A percentile compares a stretch with the other conserved stretches of the same genome.
Evolutionary conservation across 225 moss, liverwort and hornwort species (phyloP).

Genomic region (Asterella californica): DNA sequence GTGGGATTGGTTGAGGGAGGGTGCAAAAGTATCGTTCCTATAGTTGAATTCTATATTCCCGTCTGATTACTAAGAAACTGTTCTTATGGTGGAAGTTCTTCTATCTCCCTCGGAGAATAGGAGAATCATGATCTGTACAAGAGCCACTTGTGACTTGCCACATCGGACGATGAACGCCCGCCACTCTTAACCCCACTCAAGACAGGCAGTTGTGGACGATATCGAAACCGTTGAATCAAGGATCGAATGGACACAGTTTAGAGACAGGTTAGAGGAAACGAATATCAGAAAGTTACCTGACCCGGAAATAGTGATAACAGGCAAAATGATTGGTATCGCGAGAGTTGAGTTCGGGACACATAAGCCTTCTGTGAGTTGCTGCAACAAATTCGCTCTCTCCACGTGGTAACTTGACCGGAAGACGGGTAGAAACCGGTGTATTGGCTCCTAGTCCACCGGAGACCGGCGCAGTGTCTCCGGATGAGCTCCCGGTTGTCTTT

Average conservation of each 20-base stretch:
- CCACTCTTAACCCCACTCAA: neutral
- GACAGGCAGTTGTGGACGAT: neutral
- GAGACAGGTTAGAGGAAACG: neutral
- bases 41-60: too few species aligned
- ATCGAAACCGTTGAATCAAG: neutral
- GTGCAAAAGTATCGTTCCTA: neutral
- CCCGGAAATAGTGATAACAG: neutral
- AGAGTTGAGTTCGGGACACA: neutral
- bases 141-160: slow-evolving; percentile 5
- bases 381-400: neutral
- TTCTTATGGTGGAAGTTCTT: neutral
- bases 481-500: slow-evolving; percentile 14
- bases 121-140: slow-evolving; percentile 7
- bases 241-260: neutral
- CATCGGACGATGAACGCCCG: neutral
- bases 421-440: slow-evolving; percentile 10
- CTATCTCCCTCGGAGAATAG: neutral
- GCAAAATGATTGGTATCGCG: neutral
- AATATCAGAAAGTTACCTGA: neutral
- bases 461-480: slow-evolving; percentile 13
- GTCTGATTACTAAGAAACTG: neutral
- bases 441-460: neutral
- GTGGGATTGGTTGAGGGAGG: neutral
- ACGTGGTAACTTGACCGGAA: neutral
- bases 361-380: neutral